Conservation (phyloP, 2,329 filamentous ascomycete genomes). For the Colletotrichum agaves region DNA sequence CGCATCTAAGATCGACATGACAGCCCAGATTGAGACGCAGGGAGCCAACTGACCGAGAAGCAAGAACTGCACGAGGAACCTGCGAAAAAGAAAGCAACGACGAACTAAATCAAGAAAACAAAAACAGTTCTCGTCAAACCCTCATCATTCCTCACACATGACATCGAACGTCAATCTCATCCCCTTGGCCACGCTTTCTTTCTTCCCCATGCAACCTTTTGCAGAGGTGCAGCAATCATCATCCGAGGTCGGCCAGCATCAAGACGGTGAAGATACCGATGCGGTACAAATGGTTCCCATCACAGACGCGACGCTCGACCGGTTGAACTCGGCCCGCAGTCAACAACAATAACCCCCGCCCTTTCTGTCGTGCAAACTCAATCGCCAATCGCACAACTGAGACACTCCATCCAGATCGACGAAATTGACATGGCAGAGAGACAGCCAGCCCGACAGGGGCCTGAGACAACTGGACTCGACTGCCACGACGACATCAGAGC, state of each 20-base stretch:
- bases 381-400: slow-evolving; percentile 33
- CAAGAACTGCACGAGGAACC: slow-evolving; percentile 15
- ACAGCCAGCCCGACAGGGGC: slow-evolving; percentile 16
- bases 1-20: slow-evolving; percentile 30
- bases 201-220: slow-evolving; percentile 9
- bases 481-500: slow-evolving; percentile 7
- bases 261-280: not conserved
- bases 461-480: slow-evolving; percentile 20
- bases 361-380: slow-evolving; percentile 17
- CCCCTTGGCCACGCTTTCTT: slow-evolving; percentile 23
- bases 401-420: slow-evolving; percentile 33
- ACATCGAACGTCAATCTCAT: slow-evolving; percentile 18
- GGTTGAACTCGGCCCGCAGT: slow-evolving; percentile 7
- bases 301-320: not conserved
- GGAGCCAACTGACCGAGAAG: slow-evolving; percentile 6
- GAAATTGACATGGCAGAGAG: slow-evolving; percentile 20
- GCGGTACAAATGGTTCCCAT: not conserved
- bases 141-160: slow-evolving; percentile 28
- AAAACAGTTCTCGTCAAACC: slow-evolving; percentile 27
- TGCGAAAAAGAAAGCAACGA: slow-evolving; percentile 15
- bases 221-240: slow-evolving; percentile 1
- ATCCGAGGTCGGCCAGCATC: slow-evolving; percentile 1
- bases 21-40: slow-evolving; percentile 5
- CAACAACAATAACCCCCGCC: not conserved
- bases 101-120: not conserved